Conservation (phyloP, 2,329 filamentous ascomycete species). For the Blastomyces emzantsi region DNA sequence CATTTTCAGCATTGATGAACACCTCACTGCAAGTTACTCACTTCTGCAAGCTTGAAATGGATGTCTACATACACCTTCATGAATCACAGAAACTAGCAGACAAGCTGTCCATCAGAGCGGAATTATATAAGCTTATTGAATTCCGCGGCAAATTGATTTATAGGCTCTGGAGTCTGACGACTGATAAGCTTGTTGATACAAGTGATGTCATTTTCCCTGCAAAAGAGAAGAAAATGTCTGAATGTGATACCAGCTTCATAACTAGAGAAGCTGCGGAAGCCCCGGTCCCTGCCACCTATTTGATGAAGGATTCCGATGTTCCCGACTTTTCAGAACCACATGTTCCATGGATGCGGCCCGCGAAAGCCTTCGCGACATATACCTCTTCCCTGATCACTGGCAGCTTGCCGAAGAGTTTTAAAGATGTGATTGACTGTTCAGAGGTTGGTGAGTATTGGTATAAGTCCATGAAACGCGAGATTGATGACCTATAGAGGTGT, state of each 20-base stretch:
- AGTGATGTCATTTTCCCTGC: background rate
- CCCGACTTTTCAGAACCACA: background rate
- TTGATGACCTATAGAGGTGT: background rate
- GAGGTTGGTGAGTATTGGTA: background rate
- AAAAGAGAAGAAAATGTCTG: background rate
- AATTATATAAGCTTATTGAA: background rate
- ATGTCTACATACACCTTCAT: background rate
- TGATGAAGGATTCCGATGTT: background rate
- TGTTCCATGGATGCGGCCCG: background rate
- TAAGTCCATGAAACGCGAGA: background rate
- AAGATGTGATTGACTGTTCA: background rate
- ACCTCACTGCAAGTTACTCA: background rate
- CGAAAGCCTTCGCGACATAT: background rate
- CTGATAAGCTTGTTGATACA: background rate
- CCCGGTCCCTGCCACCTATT: background rate
- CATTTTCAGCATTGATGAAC: background rate
- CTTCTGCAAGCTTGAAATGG: background rate
- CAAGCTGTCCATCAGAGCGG: background rate
- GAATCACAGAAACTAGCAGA: background rate
- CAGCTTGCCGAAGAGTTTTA: background rate
- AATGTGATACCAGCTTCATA: background rate
- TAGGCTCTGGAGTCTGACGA: background rate
- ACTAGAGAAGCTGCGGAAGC: background rate
- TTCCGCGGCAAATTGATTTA: background rate
- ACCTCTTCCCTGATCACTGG: background rate